phyloP scores from a whole-genome alignment of 257 asterid genomes.

The Plantago ovata region DNA sequence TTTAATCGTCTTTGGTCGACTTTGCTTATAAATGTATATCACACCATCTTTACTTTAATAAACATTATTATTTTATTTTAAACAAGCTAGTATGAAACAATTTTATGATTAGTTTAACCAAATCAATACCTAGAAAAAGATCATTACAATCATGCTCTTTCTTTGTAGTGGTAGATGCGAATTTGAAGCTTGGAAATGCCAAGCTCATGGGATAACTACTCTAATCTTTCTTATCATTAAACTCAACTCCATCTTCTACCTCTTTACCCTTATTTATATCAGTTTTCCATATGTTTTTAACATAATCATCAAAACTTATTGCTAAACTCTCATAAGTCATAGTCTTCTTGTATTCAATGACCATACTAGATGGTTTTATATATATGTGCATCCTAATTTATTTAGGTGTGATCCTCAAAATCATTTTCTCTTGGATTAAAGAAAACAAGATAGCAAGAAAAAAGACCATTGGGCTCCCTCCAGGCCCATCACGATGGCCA shows the following conservation, averaged over 20 bases:
- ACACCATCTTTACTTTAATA: too few species aligned
- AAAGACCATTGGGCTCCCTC: constrained; percentile 43
- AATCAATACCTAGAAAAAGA: background rate
- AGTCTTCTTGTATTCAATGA: constrained; percentile 7
- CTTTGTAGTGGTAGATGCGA: background rate
- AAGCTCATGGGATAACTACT: constrained; percentile 33
- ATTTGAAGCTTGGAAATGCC: constrained; percentile 13
- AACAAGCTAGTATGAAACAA: too few species aligned
- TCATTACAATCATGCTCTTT: constrained; percentile 7
- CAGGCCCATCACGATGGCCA: constrained; percentile 88
- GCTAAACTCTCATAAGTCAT: background rate
- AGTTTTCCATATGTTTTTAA: background rate
- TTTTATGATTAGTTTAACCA: too few species aligned
- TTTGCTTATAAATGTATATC: too few species aligned
- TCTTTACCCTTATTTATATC: constrained; percentile 9
- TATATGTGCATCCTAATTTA: background rate
- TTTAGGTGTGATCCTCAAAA: background rate
- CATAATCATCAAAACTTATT: background rate
- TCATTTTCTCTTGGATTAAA: too few species aligned
- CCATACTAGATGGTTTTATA: background rate
- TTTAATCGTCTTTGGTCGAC: too few species aligned
- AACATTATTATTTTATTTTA: too few species aligned
- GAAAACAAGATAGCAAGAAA: background rate
- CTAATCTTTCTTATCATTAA: background rate
- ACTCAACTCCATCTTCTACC: constrained; percentile 15